Conservation (phyloP, 1,284 basidiomycete genomes). For the Porodaedalea pini region DNA sequence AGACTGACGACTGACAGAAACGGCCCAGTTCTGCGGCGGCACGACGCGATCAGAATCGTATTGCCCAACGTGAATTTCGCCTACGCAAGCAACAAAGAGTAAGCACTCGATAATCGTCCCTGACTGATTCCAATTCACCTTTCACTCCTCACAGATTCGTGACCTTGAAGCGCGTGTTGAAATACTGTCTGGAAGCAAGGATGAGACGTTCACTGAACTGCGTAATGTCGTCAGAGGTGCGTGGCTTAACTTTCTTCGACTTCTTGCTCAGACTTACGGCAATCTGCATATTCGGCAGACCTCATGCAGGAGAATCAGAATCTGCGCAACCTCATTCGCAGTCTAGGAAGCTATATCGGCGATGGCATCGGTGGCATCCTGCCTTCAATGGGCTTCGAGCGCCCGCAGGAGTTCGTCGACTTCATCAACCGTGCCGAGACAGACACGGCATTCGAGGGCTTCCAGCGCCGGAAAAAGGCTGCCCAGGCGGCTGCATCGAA, state of each 20-base stretch:
- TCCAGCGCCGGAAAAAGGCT: conserved; percentile 59
- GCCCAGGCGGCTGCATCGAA: conserved; percentile 21
- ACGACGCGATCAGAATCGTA: conserved; percentile 84
- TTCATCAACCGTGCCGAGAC: conserved; percentile 83
- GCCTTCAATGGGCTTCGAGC: conserved; percentile 74
- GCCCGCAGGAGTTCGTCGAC: conserved; percentile 66
- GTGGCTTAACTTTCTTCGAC: conserved; percentile 19
- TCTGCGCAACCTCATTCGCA: conserved; percentile 73
- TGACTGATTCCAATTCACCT: conserved; percentile 7
- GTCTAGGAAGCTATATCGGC: conserved; percentile 75
- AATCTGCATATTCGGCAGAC: conserved; percentile 43
- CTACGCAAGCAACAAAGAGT: conserved; percentile 84
- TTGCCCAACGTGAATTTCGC: conserved; percentile 90
- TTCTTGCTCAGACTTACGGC: not conserved
- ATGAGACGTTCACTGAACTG: conserved; percentile 81
- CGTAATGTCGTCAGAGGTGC: conserved; percentile 75
- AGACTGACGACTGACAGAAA: conserved; percentile 6
- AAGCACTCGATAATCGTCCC: conserved; percentile 23
- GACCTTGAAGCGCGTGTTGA: conserved; percentile 90
- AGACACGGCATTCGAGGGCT: conserved; percentile 88
- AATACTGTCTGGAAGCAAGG: conserved; percentile 83
- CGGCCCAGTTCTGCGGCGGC: conserved; percentile 73
- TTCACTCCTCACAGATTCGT: conserved; percentile 60
- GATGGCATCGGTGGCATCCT: conserved; percentile 78
- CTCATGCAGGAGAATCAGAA: conserved; percentile 86